Evolutionary conservation across 2,329 filamentous ascomycete species (phyloP).

Genomic region (Pseudofabraea citricarpa): DNA sequence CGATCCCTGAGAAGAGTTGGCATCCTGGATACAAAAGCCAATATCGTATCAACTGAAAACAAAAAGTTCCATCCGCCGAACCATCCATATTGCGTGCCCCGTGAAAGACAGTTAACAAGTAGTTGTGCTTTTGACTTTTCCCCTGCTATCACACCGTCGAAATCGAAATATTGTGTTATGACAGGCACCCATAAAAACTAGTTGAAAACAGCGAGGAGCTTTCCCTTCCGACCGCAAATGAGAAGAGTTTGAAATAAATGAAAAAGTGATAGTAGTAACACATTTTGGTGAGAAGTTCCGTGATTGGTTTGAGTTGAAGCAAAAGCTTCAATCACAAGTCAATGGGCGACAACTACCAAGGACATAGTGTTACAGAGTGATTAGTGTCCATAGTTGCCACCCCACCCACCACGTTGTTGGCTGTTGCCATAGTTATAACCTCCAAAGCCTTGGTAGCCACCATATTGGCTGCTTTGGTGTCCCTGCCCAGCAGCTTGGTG

Average conservation of each 20-base stretch:
- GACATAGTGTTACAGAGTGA: constrained; percentile 21
- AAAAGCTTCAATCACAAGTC: not conserved
- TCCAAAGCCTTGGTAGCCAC: constrained; percentile 39
- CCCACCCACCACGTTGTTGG: constrained; percentile 40
- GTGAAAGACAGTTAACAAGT: not conserved
- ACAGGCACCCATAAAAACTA: constrained; percentile 1
- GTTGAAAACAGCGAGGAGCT: constrained; percentile 5
- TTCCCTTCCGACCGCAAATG: not conserved
- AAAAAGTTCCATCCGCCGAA: constrained; percentile 1
- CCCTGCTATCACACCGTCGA: not conserved
- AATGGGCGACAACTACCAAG: constrained; percentile 20
- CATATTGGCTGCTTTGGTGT: constrained; percentile 36
- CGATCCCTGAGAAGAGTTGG: too few species aligned
- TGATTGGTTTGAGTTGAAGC: constrained; percentile 2
- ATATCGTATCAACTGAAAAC: constrained; percentile 4
- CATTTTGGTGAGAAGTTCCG: constrained; percentile 23
- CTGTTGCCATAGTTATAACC: constrained; percentile 34
- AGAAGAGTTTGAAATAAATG: constrained; percentile 1
- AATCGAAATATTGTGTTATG: not conserved
- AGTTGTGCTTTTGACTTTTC: constrained; percentile 3
- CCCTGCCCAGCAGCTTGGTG: constrained; percentile 38
- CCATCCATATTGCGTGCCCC: not conserved
- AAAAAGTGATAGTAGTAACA: constrained; percentile 25
- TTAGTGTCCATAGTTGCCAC: constrained; percentile 38
- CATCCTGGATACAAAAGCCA: too few species aligned